Conservation (phyloP, 2,329 filamentous ascomycete genomes). For the Colletotrichum tofieldiae region DNA sequence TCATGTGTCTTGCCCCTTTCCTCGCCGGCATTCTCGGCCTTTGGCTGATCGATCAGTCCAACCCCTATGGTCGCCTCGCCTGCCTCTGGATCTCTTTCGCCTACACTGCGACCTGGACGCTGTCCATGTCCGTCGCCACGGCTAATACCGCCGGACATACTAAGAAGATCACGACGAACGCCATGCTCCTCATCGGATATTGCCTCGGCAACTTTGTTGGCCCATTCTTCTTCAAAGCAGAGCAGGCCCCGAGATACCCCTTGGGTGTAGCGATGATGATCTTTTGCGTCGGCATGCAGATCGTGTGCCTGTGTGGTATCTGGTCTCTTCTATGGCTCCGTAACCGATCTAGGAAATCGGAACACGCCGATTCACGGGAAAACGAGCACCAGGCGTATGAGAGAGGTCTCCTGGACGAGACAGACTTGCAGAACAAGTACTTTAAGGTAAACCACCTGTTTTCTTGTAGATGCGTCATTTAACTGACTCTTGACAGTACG, state of each 20-base stretch:
- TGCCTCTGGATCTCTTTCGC: slow-evolving; percentile 50
- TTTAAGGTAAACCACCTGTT: slow-evolving; percentile 7
- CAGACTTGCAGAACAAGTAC: slow-evolving; percentile 37
- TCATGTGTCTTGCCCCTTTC: slow-evolving; percentile 41
- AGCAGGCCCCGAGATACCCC: slow-evolving; percentile 49
- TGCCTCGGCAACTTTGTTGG: slow-evolving; percentile 75
- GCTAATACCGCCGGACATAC: slow-evolving; percentile 78
- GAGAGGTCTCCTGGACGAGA: slow-evolving; percentile 26
- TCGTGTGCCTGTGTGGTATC: slow-evolving; percentile 22
- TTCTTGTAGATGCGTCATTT: neutral
- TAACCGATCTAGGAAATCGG: slow-evolving; percentile 30
- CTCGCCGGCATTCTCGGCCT: slow-evolving; percentile 42
- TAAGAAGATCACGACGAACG: slow-evolving; percentile 76
- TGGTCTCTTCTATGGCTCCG: slow-evolving; percentile 24
- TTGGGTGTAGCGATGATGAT: slow-evolving; percentile 50
- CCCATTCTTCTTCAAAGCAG: slow-evolving; percentile 56
- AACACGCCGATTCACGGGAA: slow-evolving; percentile 12
- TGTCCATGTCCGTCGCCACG: slow-evolving; percentile 61
- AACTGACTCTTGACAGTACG: neutral
- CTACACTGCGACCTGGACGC: slow-evolving; percentile 46
- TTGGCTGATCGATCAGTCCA: slow-evolving; percentile 39
- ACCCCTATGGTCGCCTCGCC: slow-evolving; percentile 45
- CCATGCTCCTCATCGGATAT: slow-evolving; percentile 45
- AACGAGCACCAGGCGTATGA: slow-evolving; percentile 31
- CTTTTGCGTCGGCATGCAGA: slow-evolving; percentile 37